Evolutionary conservation across 192 early-diverging fungal genomes (phyloP), one percentile per base, ranked within the genome.

Genomic region (Podila horticola): DNA sequence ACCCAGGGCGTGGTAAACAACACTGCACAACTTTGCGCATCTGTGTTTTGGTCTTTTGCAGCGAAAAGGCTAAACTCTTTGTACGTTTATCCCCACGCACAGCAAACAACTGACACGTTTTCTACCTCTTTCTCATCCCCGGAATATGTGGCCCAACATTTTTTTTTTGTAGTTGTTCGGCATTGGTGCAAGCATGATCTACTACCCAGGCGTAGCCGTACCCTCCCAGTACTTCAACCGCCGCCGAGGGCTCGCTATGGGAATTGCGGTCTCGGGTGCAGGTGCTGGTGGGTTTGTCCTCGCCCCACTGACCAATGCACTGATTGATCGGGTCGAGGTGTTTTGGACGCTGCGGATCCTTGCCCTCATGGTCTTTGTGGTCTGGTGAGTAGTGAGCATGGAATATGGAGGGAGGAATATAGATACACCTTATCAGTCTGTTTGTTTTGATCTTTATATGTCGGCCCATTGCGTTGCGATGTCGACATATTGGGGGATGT

Each of bases 201-300:
- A 87, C 41, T 86, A 86, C 8, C 88, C 91, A 17, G 86, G 87
- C 22, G 86, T 91, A 6, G 85, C 88, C 0, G 82, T 88, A 12
- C 90, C 92, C 1, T 86, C 90, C 11, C 87, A 92, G 51, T 93
- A 88, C 82, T 93, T 92, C 68, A 82, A 74, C 51, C 83, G 82
- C 57, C 71, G 79, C 13, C 87, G 92, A 48, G 88, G 88, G 0
- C 73, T 93, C 12, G 92, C 91, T 0, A 92, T 88, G 30, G 92
- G 92, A 26, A 86, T 92, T 31, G 87, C 91, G 10, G 89, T 93
- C 9, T 84, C 89, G 1, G 92, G 92, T 1, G 86, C 90, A n/a
- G 92, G 92, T 5, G 69, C 92, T 17, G 92, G 92, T 19, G 92
- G 91, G 11, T 73, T 92, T 38, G 73, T 83, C 1, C 74, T 93